phyloP scores from a whole-genome alignment of 169 alveolate species.

The Plasmodium gaboni region DNA sequence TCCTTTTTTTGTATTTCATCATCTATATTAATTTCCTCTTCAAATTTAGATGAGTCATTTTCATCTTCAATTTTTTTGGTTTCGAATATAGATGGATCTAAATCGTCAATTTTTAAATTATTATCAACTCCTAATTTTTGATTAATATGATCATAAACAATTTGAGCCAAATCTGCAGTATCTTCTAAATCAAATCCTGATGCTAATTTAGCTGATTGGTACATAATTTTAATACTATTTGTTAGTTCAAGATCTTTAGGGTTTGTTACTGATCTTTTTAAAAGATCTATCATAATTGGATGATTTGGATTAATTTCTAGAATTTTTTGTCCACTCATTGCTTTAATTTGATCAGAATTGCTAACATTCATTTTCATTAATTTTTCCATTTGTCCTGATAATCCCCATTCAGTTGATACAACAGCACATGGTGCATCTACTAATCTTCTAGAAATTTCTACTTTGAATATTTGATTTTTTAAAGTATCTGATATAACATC shows the following conservation, averaged over 20 bases:
- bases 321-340: constrained; percentile 88
- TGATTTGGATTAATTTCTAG: constrained; percentile 98
- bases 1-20: constrained; percentile 53
- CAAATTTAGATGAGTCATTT: constrained; percentile 5
- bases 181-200: constrained; percentile 86
- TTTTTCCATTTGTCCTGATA: constrained; percentile 93
- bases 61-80: constrained; percentile 66
- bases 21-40: constrained; percentile 68
- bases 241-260: constrained; percentile 75
- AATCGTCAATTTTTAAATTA: constrained; percentile 71
- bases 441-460: constrained; percentile 89
- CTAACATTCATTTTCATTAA: constrained; percentile 90
- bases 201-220: constrained; percentile 87
- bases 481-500: constrained; percentile 84
- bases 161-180: constrained; percentile 78
- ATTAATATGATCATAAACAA: constrained; percentile 74
- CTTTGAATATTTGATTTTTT: constrained; percentile 84
- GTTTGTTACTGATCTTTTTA: constrained; percentile 75
- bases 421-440: constrained; percentile 91
- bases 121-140: constrained; percentile 75
- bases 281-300: constrained; percentile 91
- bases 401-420: constrained; percentile 93
- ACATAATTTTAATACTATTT: constrained; percentile 79
- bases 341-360: constrained; percentile 82
- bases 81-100: constrained; percentile 72